Evolutionary conservation across 108 stramenopile species (phyloP).

Genomic region (Seminavis robusta): DNA sequence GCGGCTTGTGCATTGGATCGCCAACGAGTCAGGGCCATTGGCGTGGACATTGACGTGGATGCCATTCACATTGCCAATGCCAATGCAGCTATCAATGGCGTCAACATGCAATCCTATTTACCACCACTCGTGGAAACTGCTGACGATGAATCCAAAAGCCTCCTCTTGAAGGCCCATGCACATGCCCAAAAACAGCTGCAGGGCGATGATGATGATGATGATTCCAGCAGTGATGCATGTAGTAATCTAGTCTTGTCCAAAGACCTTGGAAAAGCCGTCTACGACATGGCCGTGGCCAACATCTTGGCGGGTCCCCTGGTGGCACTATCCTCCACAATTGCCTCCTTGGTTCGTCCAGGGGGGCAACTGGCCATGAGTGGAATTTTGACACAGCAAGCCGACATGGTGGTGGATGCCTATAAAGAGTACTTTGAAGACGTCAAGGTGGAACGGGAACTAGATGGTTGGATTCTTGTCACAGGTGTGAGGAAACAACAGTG

Average conservation of each 20-base stretch:
- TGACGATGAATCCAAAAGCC: conserved; percentile 62
- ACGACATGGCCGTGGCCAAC: conserved; percentile 73
- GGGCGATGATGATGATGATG: neutral
- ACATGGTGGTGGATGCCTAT: conserved; percentile 58
- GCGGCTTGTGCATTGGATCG: conserved; percentile 63
- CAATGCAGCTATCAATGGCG: conserved; percentile 60
- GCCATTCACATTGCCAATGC: conserved; percentile 73
- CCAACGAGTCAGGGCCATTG: conserved; percentile 36
- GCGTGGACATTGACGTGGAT: conserved; percentile 82
- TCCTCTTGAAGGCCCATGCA: conserved; percentile 54
- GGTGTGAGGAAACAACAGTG: conserved; percentile 12
- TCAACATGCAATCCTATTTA: conserved; percentile 64
- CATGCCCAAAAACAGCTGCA: neutral
- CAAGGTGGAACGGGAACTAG: conserved; percentile 41
- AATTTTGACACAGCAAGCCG: conserved; percentile 51
- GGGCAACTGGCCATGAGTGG: conserved; percentile 69
- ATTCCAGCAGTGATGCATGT: too few relatives aligned
- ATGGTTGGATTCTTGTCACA: conserved; percentile 68
- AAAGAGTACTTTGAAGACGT: conserved; percentile 58
- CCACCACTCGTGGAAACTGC: conserved; percentile 39
- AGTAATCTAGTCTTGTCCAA: conserved; percentile 26
- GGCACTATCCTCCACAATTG: conserved; percentile 50
- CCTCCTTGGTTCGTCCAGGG: conserved; percentile 50
- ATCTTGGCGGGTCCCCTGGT: conserved; percentile 72
- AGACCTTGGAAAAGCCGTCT: conserved; percentile 40